Base-by-base conservation (phyloP, 371 early-diverging fungal species). In the Vairimorpha ceranae region DNA sequence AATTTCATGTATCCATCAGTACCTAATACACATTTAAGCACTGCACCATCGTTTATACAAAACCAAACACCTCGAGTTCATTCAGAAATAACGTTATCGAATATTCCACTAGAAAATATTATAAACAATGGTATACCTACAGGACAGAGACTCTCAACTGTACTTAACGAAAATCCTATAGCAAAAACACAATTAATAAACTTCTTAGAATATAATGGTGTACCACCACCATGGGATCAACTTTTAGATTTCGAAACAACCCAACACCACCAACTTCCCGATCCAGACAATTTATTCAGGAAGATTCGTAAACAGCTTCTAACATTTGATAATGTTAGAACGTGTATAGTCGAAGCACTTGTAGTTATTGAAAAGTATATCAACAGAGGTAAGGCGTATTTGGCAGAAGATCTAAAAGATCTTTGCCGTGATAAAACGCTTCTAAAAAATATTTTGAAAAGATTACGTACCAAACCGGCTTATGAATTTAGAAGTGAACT, bases 291-390 rank as follows among this genome's bases (percentile, higher is more conserved):
- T 17, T 38, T 77, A 33, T 72, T 69, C 17, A 45, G 27, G 17
- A 59, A 65, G 17, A 77, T 77, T 35, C 45, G 60, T 25, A 51
- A 72, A 52, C 27, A 77, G 10, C 35, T 74, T 10, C 63, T 41
- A 23, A 61, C 65, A 6, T 63, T 80, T 59, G 77, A 80, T 12
- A 70, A 41, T 35, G 23, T 74, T 25, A 77, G 74, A 64, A 61
- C 72, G 21, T 43, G 67, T 38, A 69, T 80, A 6, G 59, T 65
- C 8, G 72, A 77, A 12, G 68, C 67, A 36, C 58, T 77, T 19
- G 21, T 72, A 48, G 66, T 72, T 25, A 59, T 77, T 10, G 73
- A 77, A 29, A 69, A 54, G 15, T 72, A 72, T 64, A 63, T 77
- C 6, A 65, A 64, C 8, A 25, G 80, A 66, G 73, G 65, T n/a